Conservation (phyloP, 139 green algal genomes). For the Haematococcus sp. region DNA sequence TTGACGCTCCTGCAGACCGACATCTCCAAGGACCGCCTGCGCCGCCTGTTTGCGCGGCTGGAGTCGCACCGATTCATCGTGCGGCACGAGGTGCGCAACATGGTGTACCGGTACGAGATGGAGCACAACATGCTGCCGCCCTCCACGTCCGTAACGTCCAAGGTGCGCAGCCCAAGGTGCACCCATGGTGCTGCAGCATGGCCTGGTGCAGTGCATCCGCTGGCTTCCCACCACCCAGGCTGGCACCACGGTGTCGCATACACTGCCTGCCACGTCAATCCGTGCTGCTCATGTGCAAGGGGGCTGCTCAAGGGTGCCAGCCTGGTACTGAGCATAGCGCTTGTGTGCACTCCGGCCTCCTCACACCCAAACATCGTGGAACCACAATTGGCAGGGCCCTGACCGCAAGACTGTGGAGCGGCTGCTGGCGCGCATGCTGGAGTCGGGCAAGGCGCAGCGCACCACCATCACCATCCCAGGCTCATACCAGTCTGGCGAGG, state of each 20-base stretch:
- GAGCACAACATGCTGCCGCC: neutral
- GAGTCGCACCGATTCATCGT: constrained; percentile 31
- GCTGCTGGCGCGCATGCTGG: constrained; percentile 25
- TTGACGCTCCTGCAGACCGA: constrained; percentile 20
- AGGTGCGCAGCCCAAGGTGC: neutral
- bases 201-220: no score
- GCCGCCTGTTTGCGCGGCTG: constrained; percentile 23
- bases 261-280: no score
- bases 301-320: no score
- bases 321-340: no score
- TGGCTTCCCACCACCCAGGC: no score
- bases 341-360: no score
- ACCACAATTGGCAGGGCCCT: no score
- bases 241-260: no score
- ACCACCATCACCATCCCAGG: constrained; percentile 3
- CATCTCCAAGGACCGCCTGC: constrained; percentile 25
- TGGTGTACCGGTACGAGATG: constrained; percentile 21
- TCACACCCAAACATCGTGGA: no score
- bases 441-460: constrained; percentile 15
- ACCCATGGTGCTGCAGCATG: neutral
- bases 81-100: constrained; percentile 21
- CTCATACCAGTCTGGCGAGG: constrained; percentile 20
- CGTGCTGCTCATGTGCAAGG: no score
- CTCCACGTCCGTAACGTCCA: neutral
- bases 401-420: constrained; percentile 39